Evolutionary conservation across 2,329 filamentous ascomycete species (phyloP).

Genomic region (Whalleya microplaca): DNA sequence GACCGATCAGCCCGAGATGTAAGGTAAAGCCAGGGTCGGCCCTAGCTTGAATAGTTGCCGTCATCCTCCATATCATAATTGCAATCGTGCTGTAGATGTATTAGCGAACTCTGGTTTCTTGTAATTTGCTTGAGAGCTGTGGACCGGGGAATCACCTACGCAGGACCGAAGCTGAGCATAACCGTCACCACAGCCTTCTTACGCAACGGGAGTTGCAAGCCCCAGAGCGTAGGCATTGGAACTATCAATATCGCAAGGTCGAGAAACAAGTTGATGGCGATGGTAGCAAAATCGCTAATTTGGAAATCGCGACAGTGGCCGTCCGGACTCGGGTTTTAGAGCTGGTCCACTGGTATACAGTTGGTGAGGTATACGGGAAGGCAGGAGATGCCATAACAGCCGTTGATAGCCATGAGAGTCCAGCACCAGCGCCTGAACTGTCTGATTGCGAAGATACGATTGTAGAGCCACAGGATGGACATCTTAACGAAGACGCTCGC

Average conservation of each 20-base stretch:
- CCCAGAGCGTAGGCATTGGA: conserved; percentile 47
- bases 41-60: conserved; percentile 31
- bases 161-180: conserved; percentile 39
- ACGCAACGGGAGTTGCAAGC: conserved; percentile 43
- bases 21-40: conserved; percentile 24
- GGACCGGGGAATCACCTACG: conserved; percentile 27
- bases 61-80: conserved; percentile 43
- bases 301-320: conserved; percentile 44
- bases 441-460: too few species aligned
- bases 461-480: too few species aligned
- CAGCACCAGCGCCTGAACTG: too few species aligned
- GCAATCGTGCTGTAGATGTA: conserved; percentile 38
- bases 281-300: conserved; percentile 27
- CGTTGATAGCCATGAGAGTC: too few species aligned
- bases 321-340: conserved; percentile 36
- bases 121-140: too few species aligned
- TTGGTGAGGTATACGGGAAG: neutral
- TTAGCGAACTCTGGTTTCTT: neutral
- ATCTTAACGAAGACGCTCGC: too few species aligned
- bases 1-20: conserved; percentile 38
- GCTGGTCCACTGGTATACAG: neutral
- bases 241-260: conserved; percentile 44
- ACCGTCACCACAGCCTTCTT: conserved; percentile 40
- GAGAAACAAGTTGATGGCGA: conserved; percentile 33
- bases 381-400: neutral